Conservation (phyloP, 192 early-diverging fungal species). For the Coemansia sp. region DNA sequence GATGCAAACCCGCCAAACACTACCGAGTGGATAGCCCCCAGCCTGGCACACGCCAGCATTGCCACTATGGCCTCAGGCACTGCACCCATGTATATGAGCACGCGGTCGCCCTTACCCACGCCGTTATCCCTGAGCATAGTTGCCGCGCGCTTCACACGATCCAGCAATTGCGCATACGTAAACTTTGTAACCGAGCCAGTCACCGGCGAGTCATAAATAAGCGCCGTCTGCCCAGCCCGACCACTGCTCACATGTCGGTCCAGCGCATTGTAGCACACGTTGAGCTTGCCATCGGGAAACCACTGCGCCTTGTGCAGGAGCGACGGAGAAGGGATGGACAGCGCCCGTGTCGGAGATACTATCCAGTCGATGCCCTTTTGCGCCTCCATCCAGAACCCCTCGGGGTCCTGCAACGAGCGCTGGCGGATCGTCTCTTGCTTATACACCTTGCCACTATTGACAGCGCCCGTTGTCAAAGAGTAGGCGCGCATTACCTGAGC, state of each 20-base stretch:
- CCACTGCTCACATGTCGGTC: slow-evolving; percentile 70
- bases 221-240: slow-evolving; percentile 62
- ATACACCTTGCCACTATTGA: neutral
- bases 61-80: slow-evolving; percentile 77
- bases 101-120: slow-evolving; percentile 69
- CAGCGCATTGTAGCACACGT: slow-evolving; percentile 66
- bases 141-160: slow-evolving; percentile 67
- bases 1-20: slow-evolving; percentile 82
- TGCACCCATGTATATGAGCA: slow-evolving; percentile 85
- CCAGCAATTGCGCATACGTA: slow-evolving; percentile 69
- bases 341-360: slow-evolving; percentile 52
- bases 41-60: slow-evolving; percentile 82
- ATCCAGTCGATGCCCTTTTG: slow-evolving; percentile 29
- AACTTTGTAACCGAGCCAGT: slow-evolving; percentile 56
- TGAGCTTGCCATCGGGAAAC: slow-evolving; percentile 72
- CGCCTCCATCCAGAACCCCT: slow-evolving; percentile 29
- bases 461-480: neutral
- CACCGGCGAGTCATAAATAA: slow-evolving; percentile 77
- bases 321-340: slow-evolving; percentile 37
- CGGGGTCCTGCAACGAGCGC: slow-evolving; percentile 19
- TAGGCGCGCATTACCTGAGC: neutral
- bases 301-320: slow-evolving; percentile 56
- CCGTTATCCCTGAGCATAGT: slow-evolving; percentile 63
- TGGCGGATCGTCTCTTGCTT: slow-evolving; percentile 17
- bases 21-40: slow-evolving; percentile 81